Evolutionary conservation across 2,329 filamentous ascomycete genomes (phyloP).

Genomic region (Endothia cerciana): DNA sequence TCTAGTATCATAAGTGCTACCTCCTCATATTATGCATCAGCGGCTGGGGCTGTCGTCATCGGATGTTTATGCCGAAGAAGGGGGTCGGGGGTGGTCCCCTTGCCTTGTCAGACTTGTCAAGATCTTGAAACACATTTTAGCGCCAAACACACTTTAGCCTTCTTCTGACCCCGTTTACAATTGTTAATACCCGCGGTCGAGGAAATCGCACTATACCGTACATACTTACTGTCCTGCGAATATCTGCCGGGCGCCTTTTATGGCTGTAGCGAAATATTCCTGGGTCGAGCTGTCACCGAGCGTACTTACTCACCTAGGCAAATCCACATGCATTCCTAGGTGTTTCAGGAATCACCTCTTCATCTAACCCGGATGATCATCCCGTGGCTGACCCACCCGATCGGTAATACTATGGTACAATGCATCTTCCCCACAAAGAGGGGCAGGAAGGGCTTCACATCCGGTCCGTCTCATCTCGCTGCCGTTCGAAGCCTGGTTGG

Average conservation of each 20-base stretch:
- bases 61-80: conserved; percentile 9
- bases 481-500: conserved; percentile 15
- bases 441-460: background rate
- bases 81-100: background rate
- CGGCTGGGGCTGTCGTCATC: background rate
- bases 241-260: background rate
- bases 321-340: background rate
- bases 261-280: background rate
- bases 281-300: background rate
- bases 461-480: conserved; percentile 19
- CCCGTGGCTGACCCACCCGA: background rate
- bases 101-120: conserved; percentile 3
- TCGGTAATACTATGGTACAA: conserved; percentile 3
- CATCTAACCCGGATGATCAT: background rate
- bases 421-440: conserved; percentile 2
- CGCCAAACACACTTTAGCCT: background rate
- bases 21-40: background rate
- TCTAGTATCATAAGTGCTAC: background rate
- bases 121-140: conserved; percentile 3
- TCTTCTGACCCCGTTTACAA: background rate
- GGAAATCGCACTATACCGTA: background rate
- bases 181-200: background rate
- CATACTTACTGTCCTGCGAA: background rate
- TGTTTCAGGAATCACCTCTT: background rate
- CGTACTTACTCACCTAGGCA: background rate